Conservation (phyloP, 352 stramenopile genomes). For the Phytophthora niederhauseri region DNA sequence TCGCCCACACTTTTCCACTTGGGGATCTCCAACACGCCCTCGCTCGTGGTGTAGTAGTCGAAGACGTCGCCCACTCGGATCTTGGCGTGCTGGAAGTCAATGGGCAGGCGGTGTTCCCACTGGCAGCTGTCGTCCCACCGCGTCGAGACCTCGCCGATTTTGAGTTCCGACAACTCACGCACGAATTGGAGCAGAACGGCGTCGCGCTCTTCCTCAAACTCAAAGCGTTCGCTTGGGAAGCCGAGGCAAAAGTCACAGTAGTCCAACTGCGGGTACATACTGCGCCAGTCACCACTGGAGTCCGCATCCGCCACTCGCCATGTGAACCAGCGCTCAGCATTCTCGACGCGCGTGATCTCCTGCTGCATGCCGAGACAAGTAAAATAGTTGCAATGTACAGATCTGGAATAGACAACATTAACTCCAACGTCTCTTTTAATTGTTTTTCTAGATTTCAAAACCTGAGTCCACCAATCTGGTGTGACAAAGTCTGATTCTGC, state of each 20-base stretch:
- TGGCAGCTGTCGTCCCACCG: background rate
- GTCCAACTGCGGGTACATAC: background rate
- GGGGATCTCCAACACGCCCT: constrained; percentile 20
- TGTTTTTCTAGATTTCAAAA: too few relatives aligned
- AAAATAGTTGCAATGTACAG: too few relatives aligned
- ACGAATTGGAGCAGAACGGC: constrained; percentile 1
- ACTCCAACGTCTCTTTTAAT: too few relatives aligned
- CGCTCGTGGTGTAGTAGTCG: constrained; percentile 27
- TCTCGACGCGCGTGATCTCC: background rate
- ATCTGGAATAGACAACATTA: too few relatives aligned
- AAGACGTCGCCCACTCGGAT: constrained; percentile 24
- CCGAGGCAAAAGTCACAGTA: background rate
- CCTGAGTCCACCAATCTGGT: too few relatives aligned
- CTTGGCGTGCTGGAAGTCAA: constrained; percentile 17
- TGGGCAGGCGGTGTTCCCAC: background rate
- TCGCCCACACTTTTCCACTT: too few relatives aligned
- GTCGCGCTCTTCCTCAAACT: background rate
- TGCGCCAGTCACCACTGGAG: too few relatives aligned
- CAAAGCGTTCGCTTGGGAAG: background rate
- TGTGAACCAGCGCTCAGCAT: background rate
- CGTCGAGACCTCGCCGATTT: constrained; percentile 6
- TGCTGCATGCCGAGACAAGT: background rate
- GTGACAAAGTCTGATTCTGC: too few relatives aligned
- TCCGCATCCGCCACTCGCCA: background rate
- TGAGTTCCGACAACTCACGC: background rate